Evolutionary conservation across 164 flowering plant species (phyloP).

Genomic region (Amborella trichopoda): DNA sequence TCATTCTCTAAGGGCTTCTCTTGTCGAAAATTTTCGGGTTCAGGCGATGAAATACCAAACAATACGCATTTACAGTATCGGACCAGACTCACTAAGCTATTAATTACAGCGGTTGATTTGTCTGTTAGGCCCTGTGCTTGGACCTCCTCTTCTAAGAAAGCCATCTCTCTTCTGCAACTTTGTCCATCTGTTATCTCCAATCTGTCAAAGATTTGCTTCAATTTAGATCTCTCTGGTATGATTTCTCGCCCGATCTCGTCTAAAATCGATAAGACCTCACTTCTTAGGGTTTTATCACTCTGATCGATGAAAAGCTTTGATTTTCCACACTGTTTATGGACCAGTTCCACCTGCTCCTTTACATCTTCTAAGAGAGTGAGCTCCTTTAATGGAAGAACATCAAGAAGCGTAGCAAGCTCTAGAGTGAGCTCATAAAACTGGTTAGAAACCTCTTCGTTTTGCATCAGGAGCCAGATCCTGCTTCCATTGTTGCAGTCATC

Average conservation of each 20-base stretch:
- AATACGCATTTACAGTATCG: slow-evolving; percentile 73
- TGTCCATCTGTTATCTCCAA: slow-evolving; percentile 42
- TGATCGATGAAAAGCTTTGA: slow-evolving; percentile 45
- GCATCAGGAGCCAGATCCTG: slow-evolving; percentile 69
- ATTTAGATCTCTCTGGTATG: slow-evolving; percentile 28
- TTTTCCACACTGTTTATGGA: slow-evolving; percentile 47
- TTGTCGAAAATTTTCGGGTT: background rate
- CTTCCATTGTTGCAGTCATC: slow-evolving; percentile 63
- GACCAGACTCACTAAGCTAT: slow-evolving; percentile 61
- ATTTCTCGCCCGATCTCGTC: slow-evolving; percentile 47
- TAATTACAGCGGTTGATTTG: slow-evolving; percentile 61
- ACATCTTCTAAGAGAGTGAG: slow-evolving; percentile 42
- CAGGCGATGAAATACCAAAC: slow-evolving; percentile 55
- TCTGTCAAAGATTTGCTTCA: slow-evolving; percentile 33
- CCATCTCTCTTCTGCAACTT: slow-evolving; percentile 63
- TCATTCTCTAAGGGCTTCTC: background rate
- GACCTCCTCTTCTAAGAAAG: slow-evolving; percentile 80
- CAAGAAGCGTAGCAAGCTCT: slow-evolving; percentile 76
- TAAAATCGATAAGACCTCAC: slow-evolving; percentile 34
- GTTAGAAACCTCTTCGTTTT: slow-evolving; percentile 57
- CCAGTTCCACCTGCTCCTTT: slow-evolving; percentile 49
- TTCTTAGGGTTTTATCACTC: slow-evolving; percentile 45
- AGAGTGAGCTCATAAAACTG: slow-evolving; percentile 70
- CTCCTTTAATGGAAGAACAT: slow-evolving; percentile 64
- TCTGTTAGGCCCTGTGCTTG: slow-evolving; percentile 57